A percentile compares a stretch with the other conserved stretches of the same genome.
Evolutionary conservation across 257 asterid species (phyloP).

Genomic region (Jaltomata sinuosa): DNA sequence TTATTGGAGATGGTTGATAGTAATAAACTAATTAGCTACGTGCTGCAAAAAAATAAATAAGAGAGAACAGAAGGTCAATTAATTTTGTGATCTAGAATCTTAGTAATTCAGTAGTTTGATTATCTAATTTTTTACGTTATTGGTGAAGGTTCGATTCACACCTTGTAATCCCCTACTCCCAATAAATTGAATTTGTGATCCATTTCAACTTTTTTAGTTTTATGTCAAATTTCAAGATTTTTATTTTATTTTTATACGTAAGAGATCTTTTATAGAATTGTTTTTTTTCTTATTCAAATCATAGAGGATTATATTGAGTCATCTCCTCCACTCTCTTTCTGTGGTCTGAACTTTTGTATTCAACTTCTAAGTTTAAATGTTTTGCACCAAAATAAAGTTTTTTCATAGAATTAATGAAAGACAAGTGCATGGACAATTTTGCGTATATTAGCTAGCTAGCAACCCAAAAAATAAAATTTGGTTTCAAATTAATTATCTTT

Average conservation of each 20-base stretch:
- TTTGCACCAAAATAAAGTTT: background rate
- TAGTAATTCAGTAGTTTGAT: too few species aligned
- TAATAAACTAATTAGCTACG: background rate
- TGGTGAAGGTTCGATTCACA: background rate
- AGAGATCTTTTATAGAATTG: too few species aligned
- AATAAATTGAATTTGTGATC: too few species aligned
- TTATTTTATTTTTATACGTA: too few species aligned
- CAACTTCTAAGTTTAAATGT: background rate
- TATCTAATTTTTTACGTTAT: too few species aligned
- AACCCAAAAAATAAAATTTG: background rate
- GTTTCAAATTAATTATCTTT: too few species aligned
- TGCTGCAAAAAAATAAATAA: background rate
- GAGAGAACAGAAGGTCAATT: background rate
- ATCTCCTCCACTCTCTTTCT: background rate
- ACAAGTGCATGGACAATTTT: background rate
- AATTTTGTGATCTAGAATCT: too few species aligned
- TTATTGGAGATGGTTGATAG: background rate
- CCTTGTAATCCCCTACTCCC: background rate
- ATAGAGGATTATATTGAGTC: background rate
- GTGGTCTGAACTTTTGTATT: background rate
- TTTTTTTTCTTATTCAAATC: too few species aligned
- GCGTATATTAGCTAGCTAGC: background rate
- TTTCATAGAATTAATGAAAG: background rate
- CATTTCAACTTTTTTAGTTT: too few species aligned
- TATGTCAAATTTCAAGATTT: too few species aligned